Base-by-base conservation (phyloP, 306 rosid species). In the Amphicarpaea edgeworthii region DNA sequence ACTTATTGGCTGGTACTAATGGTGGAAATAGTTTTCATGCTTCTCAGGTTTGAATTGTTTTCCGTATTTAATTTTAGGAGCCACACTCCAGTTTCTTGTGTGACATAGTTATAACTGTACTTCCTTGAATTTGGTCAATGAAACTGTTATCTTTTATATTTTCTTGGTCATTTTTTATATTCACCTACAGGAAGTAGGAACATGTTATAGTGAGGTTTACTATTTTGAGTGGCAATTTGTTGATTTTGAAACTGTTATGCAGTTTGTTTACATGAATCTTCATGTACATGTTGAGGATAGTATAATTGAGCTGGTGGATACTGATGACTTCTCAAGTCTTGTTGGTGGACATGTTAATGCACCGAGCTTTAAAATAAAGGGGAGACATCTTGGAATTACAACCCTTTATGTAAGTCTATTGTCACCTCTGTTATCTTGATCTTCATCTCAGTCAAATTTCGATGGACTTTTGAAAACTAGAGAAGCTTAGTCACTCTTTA, bases 251-350 rank as follows among this genome's bases (percentile, higher is more conserved):
- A 71, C 51, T 81, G 14, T 76, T 60, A 47, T 84, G 95, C 97
- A 94, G 98, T 87, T 80, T 81, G 85, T 85, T 41, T 85, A 86
- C 92, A 94, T 94, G 96, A 85, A 83, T 81, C 81, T 94, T 79
- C 87, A 78, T 80, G 93, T 92, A 55, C 95, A 90, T 77, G 84
- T 90, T 65, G 96, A 94, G 84, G 97, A 94, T 83, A 83, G 68
- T 7, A 86, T 85, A 68, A 86, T 94, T 88, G 96, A 88, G 78
- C 79, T 92, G 42, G 82, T 86, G 75, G 93, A 80, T 77, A 62
- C 57, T 45, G 88, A 78, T 41, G 79, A 72, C 72, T 76, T 83
- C 54, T 78, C 82, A 19, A 87, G 67, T 70, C 72, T 82, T 81
- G 86, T 32, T 78, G 84, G 70, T 42, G 85, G 82, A 50, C 70